A percentile compares a stretch with the other conserved stretches of the same genome.
phyloP scores from a whole-genome alignment of 345 rosid species.

The Erucastrum elatum region DNA sequence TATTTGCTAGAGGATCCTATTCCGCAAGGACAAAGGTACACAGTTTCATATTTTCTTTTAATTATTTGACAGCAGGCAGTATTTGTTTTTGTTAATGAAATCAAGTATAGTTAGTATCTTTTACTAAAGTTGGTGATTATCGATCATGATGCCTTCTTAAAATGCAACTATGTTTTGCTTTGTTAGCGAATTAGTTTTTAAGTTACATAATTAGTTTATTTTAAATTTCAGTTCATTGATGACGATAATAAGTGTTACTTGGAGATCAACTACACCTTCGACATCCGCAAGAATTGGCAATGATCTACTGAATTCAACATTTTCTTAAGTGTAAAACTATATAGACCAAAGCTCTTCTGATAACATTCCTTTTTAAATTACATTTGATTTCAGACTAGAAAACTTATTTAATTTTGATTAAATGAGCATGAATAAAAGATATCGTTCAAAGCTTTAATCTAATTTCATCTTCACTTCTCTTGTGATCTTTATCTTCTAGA shows the following conservation, averaged over 20 bases:
- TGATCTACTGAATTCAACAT: conserved; percentile 16
- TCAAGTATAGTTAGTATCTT: background rate
- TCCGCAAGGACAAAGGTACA: conserved; percentile 78
- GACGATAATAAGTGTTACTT: conserved; percentile 84
- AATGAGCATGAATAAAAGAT: conserved; percentile 27
- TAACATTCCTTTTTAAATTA: background rate
- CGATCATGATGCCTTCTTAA: background rate
- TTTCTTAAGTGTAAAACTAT: background rate
- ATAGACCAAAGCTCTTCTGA: conserved; percentile 27
- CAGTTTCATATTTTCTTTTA: background rate
- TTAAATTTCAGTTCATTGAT: conserved; percentile 64
- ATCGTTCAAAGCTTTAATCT: background rate
- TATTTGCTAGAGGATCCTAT: conserved; percentile 83
- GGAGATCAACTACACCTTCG: conserved; percentile 82
- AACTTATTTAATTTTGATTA: conserved; percentile 2
- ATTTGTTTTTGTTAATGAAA: background rate
- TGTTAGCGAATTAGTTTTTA: background rate
- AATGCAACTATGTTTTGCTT: background rate
- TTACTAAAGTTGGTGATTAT: background rate
- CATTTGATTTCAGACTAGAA: conserved; percentile 20
- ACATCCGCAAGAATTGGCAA: conserved; percentile 40
- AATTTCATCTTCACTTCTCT: background rate
- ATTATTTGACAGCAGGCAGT: background rate
- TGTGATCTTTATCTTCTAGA: background rate
- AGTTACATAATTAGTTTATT: background rate